Base-by-base conservation (phyloP, 2,329 filamentous ascomycete species). In the Pestalotiopsis sp. region DNA sequence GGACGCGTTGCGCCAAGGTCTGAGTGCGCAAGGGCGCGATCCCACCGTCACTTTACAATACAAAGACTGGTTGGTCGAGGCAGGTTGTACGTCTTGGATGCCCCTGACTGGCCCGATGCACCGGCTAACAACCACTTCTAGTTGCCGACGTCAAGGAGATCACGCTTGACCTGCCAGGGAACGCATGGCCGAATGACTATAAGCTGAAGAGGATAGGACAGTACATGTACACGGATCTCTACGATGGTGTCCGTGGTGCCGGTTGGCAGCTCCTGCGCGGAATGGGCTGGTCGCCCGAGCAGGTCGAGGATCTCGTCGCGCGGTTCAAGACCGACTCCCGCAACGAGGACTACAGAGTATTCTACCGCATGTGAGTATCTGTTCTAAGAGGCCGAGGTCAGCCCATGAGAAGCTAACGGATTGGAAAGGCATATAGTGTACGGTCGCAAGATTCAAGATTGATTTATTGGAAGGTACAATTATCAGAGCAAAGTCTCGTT, bases 131-230 rank as follows among this genome's bases (percentile, higher is more conserved):
- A 17, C 2, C 17, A 5, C 3, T 52, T 20, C 7, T 9, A 5
- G 74, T 73, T 45, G 69, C 71, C 2, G 69, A 77, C 41, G 69
- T 74, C 27, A 45, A 61, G 4, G 71, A 74, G 52, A 72, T 71
- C 25, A 45, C 65, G 12, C 65, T 65, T 20, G 69, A 72, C 25
- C 71, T 72, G 52, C 74, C 74, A 5, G 70, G 71, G 13, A 74
- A 73, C n/a, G 68, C 71, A 2, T 76, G 76, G 75, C 70, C 74
- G 14, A 67, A 67, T 20, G 73, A 75, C 39, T 65, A 67, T 23
- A 72, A 73, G 59, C 61, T 73, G 49, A 76, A 73, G 63, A 66
- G 69, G 12, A 62, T 76, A 9, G 75, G 72, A 72, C 59, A 70
- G 67, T n/a, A 66, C 69, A 31, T 72, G 71, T 25, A 69, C 71